phyloP scores from a whole-genome alignment of 805 yeast species.

The Saccharomycopsis sp. region DNA sequence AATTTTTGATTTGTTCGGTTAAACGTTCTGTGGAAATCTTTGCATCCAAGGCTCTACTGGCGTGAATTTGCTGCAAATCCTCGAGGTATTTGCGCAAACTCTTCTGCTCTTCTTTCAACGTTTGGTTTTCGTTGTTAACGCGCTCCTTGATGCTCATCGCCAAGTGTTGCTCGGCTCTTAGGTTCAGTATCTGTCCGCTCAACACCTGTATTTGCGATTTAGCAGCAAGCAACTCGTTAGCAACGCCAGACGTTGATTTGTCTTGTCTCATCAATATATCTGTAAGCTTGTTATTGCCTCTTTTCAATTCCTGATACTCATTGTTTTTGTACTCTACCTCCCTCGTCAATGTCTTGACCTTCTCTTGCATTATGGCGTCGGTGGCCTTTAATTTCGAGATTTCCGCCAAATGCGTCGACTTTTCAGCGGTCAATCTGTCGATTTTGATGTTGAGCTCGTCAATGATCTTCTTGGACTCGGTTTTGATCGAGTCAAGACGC shows the following conservation, averaged over 20 bases:
- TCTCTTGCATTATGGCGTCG: slow-evolving; percentile 46
- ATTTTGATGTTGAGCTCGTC: slow-evolving; percentile 45
- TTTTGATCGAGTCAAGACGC: slow-evolving; percentile 22
- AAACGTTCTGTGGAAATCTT: slow-evolving; percentile 45
- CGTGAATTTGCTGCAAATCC: slow-evolving; percentile 44
- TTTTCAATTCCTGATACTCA: slow-evolving; percentile 42
- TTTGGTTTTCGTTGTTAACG: slow-evolving; percentile 45
- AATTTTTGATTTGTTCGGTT: slow-evolving; percentile 40
- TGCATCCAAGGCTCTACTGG: slow-evolving; percentile 49
- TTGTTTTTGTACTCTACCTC: slow-evolving; percentile 34
- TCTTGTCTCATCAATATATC: slow-evolving; percentile 42
- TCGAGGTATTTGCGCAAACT: slow-evolving; percentile 50
- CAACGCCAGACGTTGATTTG: slow-evolving; percentile 37
- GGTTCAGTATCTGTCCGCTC: slow-evolving; percentile 39
- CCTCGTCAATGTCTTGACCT: slow-evolving; percentile 37
- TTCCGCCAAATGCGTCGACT: slow-evolving; percentile 42
- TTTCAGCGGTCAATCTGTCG: slow-evolving; percentile 33
- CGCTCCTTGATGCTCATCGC: slow-evolving; percentile 44
- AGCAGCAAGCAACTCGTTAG: slow-evolving; percentile 50
- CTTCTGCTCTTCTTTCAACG: slow-evolving; percentile 50
- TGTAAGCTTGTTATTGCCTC: slow-evolving; percentile 36
- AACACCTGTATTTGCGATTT: slow-evolving; percentile 40
- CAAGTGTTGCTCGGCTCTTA: slow-evolving; percentile 49
- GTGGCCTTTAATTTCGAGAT: slow-evolving; percentile 52
- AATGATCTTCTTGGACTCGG: slow-evolving; percentile 39